Conservation (phyloP, 1,284 basidiomycete species). For the Leccinum insolens region DNA sequence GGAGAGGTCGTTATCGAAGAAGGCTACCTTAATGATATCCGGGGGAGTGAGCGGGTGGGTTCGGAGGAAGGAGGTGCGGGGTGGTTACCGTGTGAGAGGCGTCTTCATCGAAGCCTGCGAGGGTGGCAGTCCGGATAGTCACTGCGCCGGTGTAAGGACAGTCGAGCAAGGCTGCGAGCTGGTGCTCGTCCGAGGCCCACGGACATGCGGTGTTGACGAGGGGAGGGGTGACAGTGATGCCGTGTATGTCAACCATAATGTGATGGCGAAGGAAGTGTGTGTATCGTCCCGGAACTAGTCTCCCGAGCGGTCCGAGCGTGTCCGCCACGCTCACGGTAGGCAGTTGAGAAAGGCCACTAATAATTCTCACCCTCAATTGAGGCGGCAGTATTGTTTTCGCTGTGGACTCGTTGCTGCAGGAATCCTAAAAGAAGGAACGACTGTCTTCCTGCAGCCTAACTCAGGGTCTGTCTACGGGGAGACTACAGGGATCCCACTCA, state of each 20-base stretch:
- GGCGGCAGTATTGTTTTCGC: no score
- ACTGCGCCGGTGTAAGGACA: slow-evolving; percentile 73
- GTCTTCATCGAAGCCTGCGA: slow-evolving; percentile 67
- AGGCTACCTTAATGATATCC: slow-evolving; percentile 52
- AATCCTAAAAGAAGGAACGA: no score
- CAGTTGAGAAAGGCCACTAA: no score
- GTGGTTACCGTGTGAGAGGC: slow-evolving; percentile 53
- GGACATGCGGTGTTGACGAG: slow-evolving; percentile 77
- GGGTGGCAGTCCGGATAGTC: slow-evolving; percentile 73
- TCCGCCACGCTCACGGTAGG: no score
- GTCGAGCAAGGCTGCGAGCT: slow-evolving; percentile 65
- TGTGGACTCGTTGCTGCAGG: no score
- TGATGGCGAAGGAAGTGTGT: no score
- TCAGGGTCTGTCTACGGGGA: no score
- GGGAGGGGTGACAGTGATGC: slow-evolving; percentile 52
- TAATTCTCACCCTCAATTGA: no score
- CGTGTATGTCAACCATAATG: slow-evolving; percentile 41
- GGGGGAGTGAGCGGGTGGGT: slow-evolving; percentile 6
- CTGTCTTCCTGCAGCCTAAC: no score
- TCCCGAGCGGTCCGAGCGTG: no score
- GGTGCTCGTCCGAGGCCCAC: slow-evolving; percentile 70
- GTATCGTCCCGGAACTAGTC: no score
- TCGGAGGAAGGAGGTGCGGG: slow-evolving; percentile 16
- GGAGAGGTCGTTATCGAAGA: slow-evolving; percentile 48
- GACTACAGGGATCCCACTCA: no score